phyloP scores from a whole-genome alignment of 805 yeast genomes.

The Lachancea lanzarotensis region DNA sequence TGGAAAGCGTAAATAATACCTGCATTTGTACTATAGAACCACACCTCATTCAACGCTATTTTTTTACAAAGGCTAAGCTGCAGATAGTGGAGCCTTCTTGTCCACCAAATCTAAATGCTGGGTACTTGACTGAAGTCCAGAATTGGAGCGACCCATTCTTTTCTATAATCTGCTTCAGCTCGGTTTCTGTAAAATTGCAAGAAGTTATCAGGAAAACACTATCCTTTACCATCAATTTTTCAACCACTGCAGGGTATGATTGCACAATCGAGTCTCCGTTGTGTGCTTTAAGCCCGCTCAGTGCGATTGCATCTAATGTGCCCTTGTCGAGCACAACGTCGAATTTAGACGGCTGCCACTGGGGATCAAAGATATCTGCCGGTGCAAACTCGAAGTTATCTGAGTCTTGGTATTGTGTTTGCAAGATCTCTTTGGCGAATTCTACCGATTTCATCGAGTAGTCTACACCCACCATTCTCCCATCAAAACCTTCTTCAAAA shows the following conservation, averaged over 20 bases:
- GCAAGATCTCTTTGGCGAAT: conserved; percentile 60
- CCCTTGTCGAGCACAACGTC: conserved; percentile 90
- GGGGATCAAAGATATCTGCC: conserved; percentile 56
- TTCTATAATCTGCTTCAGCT: conserved; percentile 51
- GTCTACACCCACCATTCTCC: conserved; percentile 68
- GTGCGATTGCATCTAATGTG: conserved; percentile 92
- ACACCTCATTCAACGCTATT: background rate
- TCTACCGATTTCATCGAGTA: conserved; percentile 75
- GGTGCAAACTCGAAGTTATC: conserved; percentile 46
- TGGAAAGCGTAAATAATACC: background rate
- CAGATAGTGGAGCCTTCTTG: conserved; percentile 81
- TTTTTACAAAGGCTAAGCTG: conserved; percentile 66
- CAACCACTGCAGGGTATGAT: conserved; percentile 56
- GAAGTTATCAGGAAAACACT: conserved; percentile 74
- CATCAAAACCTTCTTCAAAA: conserved; percentile 54
- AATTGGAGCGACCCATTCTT: conserved; percentile 42
- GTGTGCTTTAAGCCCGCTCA: conserved; percentile 53
- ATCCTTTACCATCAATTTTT: conserved; percentile 46
- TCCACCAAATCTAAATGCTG: conserved; percentile 85
- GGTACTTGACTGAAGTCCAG: conserved; percentile 69
- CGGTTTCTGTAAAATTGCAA: conserved; percentile 86
- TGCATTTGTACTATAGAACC: conserved; percentile 9
- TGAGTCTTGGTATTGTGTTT: conserved; percentile 32
- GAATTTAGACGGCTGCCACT: conserved; percentile 40
- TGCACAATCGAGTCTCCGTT: conserved; percentile 45